phyloP scores from a whole-genome alignment of 176 grass and related monocot genomes.

The barley (Hordeum vulgare) region MorexV3_pseudomolecules_assembly NC_058523.1:517602543-517603042 shows the following conservation, averaged over 20 bases:
- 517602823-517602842: slow-evolving; percentile 39
- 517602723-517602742: slow-evolving; percentile 80
- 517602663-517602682: slow-evolving; percentile 56
- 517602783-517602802: slow-evolving; percentile 47
- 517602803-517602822: slow-evolving; percentile 33
- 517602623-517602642: slow-evolving; percentile 85
- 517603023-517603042: background rate
- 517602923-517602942: slow-evolving; percentile 24
- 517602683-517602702: slow-evolving; percentile 81
- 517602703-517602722: slow-evolving; percentile 54
- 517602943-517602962: slow-evolving; percentile 32
- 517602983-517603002: slow-evolving; percentile 49
- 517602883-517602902: slow-evolving; percentile 42
- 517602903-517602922: slow-evolving; percentile 41
- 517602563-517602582: slow-evolving; percentile 39
- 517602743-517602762: slow-evolving; percentile 48
- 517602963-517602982: slow-evolving; percentile 52
- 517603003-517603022: slow-evolving; percentile 7
- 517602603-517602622: slow-evolving; percentile 61
- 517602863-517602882: slow-evolving; percentile 47
- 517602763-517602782: slow-evolving; percentile 44
- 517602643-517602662: slow-evolving; percentile 17
- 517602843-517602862: slow-evolving; percentile 62
- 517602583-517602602: slow-evolving; percentile 52
- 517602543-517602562: slow-evolving; percentile 25